Conservation (phyloP, 345 rosid species). For the Murraya koenigii region DNA sequence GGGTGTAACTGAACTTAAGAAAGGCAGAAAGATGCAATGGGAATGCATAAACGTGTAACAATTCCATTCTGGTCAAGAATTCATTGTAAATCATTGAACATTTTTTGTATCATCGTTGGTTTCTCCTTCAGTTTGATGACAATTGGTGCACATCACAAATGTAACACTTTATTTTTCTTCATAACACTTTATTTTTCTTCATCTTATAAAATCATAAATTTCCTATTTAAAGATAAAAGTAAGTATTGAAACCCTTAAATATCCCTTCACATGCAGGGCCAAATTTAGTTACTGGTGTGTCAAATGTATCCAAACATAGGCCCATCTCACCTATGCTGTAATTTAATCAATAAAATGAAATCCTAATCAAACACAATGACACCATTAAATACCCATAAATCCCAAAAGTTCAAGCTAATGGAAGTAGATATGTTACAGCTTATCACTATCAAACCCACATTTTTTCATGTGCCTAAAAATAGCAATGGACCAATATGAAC, state of each 20-base stretch:
- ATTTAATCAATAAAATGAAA: background rate
- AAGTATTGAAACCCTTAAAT: background rate
- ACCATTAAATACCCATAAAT: background rate
- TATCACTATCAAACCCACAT: background rate
- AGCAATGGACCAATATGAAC: constrained; percentile 17
- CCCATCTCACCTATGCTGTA: background rate
- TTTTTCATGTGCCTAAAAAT: background rate
- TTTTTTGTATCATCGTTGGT: background rate
- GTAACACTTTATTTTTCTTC: background rate
- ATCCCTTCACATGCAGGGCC: background rate
- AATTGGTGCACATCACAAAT: background rate
- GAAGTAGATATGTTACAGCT: background rate
- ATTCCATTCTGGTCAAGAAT: background rate
- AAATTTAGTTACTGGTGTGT: background rate
- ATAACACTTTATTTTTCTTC: background rate
- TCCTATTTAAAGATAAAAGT: background rate
- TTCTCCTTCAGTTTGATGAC: background rate
- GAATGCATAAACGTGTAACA: background rate
- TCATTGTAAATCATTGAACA: background rate
- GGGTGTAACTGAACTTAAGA: background rate
- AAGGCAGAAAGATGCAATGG: constrained; percentile 6
- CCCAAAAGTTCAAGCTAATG: background rate
- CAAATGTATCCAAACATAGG: background rate
- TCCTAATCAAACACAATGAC: background rate
- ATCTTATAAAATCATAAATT: background rate